These are phyloP conservation scores for Westerdykella ornata DNA, from an alignment of 2,329 filamentous ascomycete species.

Conservation along the genomic window DNA sequence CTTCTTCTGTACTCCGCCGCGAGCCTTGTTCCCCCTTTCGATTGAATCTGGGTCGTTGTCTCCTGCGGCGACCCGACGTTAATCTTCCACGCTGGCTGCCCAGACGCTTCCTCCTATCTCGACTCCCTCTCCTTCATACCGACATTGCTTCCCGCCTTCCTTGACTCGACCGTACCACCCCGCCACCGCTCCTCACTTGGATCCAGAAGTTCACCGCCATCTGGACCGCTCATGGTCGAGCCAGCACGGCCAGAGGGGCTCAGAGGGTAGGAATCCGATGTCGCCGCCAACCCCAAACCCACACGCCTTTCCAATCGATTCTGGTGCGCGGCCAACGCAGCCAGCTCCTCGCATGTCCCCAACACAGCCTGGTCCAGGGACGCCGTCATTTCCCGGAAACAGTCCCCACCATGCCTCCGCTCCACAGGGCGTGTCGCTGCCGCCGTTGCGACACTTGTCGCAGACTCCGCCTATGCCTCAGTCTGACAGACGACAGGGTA, in stretches of 20 bases:
- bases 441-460: constrained; percentile 31
- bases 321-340: constrained; percentile 17
- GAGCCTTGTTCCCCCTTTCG: background rate
- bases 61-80: constrained; percentile 17
- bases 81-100: constrained; percentile 33
- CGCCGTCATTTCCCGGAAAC: constrained; percentile 22
- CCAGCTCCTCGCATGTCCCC: constrained; percentile 28
- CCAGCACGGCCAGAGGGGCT: constrained; percentile 24
- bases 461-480: constrained; percentile 31
- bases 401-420: constrained; percentile 14
- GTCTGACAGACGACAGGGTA: constrained; percentile 24
- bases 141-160: constrained; percentile 21
- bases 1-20: constrained; percentile 1
- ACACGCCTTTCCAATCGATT: background rate
- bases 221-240: constrained; percentile 33
- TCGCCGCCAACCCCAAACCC: constrained; percentile 15
- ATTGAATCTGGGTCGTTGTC: constrained; percentile 20
- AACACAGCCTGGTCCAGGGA: constrained; percentile 17
- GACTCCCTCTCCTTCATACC: constrained; percentile 29
- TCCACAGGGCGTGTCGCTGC: constrained; percentile 24
- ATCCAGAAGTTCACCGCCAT: constrained; percentile 8
- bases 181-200: constrained; percentile 20
- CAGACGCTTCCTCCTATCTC: constrained; percentile 33
- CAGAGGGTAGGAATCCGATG: constrained; percentile 28
- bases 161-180: constrained; percentile 29